A percentile compares a stretch with the other conserved stretches of the same genome.
phyloP scores from a whole-genome alignment of 768 basidiomycete genomes.

The Chalciporus piperatus region DNA sequence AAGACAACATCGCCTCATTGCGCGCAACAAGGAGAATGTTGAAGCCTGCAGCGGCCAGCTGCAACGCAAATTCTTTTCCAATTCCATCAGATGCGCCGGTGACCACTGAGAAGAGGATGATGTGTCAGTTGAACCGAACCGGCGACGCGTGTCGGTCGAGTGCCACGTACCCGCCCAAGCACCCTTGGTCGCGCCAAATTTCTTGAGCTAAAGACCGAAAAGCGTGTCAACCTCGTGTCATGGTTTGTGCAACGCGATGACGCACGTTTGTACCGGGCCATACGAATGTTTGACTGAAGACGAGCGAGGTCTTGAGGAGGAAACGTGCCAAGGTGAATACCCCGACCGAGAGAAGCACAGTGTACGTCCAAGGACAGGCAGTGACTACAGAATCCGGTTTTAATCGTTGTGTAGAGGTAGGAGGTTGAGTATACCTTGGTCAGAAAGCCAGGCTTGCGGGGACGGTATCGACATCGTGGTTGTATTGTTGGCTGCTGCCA shows the following conservation, averaged over 20 bases:
- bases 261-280: slow-evolving; percentile 64
- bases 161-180: slow-evolving; percentile 71
- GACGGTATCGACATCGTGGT: too few species aligned
- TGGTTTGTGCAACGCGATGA: background rate
- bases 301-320: slow-evolving; percentile 56
- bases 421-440: too few species aligned
- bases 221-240: background rate
- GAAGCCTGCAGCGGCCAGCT: slow-evolving; percentile 85
- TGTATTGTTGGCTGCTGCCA: too few species aligned
- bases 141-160: background rate
- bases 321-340: slow-evolving; percentile 50
- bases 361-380: slow-evolving; percentile 30
- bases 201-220: slow-evolving; percentile 52
- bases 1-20: slow-evolving; percentile 57
- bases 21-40: slow-evolving; percentile 84
- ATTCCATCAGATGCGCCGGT: slow-evolving; percentile 97
- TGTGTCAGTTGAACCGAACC: background rate
- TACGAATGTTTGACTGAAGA: slow-evolving; percentile 72
- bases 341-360: slow-evolving; percentile 48
- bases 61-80: slow-evolving; percentile 88
- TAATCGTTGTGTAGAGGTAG: too few species aligned
- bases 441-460: too few species aligned
- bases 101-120: slow-evolving; percentile 50
- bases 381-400: slow-evolving; percentile 21
- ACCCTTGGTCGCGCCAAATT: slow-evolving; percentile 80